Percentiles rank a stretch among this genome's conserved stretches.
phyloP scores from a whole-genome alignment of 768 basidiomycete genomes.

The Mycena albidolilacea region DNA sequence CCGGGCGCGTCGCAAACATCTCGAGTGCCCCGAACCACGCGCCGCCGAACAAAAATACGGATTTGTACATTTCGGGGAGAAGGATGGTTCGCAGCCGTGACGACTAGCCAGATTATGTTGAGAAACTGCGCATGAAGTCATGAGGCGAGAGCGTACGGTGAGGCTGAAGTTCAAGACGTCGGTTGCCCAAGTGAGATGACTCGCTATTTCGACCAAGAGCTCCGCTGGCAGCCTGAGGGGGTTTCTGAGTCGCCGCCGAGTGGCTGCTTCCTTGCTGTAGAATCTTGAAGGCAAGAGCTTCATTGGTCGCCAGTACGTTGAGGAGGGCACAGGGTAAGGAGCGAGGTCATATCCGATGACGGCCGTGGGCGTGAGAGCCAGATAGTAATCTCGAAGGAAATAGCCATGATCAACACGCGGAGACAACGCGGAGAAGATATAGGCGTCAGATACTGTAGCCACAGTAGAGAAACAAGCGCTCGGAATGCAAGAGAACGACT shows the following conservation, averaged over 20 bases:
- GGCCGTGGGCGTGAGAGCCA: no score
- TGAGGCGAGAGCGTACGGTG: not conserved
- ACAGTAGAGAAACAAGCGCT: no score
- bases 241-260: not conserved
- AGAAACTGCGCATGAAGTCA: not conserved
- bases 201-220: not conserved
- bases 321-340: not conserved
- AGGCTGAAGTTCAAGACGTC: slow-evolving; percentile 3
- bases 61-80: not conserved
- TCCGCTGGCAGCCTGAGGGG: not conserved
- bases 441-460: no score
- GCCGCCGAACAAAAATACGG: not conserved
- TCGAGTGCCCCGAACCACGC: not conserved
- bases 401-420: no score
- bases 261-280: not conserved
- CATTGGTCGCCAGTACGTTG: not conserved
- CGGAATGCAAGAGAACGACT: no score
- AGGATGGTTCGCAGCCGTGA: not conserved
- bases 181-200: not conserved
- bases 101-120: not conserved
- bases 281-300: not conserved
- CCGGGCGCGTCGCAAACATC: not conserved
- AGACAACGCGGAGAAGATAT: no score
- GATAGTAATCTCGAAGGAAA: no score
- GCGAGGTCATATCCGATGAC: not conserved